Evolutionary conservation across 208 protist genomes (phyloP).

Genomic region (Giardia muris): DNA sequence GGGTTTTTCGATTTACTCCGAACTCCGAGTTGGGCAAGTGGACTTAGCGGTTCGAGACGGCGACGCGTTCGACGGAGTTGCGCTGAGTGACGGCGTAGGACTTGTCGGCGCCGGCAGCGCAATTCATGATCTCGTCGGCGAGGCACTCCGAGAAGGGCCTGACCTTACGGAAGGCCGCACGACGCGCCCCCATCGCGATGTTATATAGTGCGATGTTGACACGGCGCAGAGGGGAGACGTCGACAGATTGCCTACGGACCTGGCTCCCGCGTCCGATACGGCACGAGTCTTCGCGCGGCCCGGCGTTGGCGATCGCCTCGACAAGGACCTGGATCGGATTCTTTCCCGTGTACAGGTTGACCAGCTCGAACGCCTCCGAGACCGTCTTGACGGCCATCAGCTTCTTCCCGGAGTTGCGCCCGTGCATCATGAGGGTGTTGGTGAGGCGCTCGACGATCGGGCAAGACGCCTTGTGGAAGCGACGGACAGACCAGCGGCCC

Average conservation of each 20-base stretch:
- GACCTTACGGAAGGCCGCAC: constrained; percentile 93
- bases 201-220: constrained; percentile 93
- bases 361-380: constrained; percentile 93
- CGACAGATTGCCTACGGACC: constrained; percentile 94
- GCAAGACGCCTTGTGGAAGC: constrained; percentile 93
- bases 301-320: constrained; percentile 87
- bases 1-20: not conserved
- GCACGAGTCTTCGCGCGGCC: constrained; percentile 97
- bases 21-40: not conserved
- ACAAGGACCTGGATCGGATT: constrained; percentile 93
- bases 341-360: constrained; percentile 89
- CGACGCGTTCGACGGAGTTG: constrained; percentile 97
- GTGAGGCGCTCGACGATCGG: constrained; percentile 68
- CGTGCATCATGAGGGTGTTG: constrained; percentile 63
- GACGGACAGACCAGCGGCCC: constrained; percentile 82
- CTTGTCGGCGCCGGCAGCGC: constrained; percentile 85
- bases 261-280: constrained; percentile 95
- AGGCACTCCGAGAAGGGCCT: constrained; percentile 98
- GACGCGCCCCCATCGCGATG: constrained; percentile 82
- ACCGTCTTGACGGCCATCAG: constrained; percentile 90
- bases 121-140: constrained; percentile 97
- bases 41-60: constrained; percentile 95
- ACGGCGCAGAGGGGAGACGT: constrained; percentile 96
- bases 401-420: constrained; percentile 98
- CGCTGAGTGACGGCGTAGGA: constrained; percentile 99